Evolutionary conservation across 805 yeast genomes (phyloP).

Genomic region (Schizosaccharomyces lindneri): DNA sequence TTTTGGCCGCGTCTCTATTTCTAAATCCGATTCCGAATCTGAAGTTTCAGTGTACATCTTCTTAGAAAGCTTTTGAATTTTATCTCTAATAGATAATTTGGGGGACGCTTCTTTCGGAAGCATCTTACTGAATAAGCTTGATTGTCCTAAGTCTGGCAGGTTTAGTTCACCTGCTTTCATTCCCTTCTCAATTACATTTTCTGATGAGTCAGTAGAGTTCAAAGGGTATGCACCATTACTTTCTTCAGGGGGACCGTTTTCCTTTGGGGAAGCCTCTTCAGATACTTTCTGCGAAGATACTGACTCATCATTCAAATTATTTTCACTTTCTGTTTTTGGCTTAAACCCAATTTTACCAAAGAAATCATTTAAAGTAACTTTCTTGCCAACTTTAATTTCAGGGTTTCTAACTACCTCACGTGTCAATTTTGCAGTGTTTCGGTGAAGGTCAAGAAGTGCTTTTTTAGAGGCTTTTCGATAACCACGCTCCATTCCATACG

Average conservation of each 20-base stretch:
- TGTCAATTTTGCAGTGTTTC: constrained; percentile 7
- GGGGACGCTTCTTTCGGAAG: too few relatives aligned
- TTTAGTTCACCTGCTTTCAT: too few relatives aligned
- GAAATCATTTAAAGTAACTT: not conserved
- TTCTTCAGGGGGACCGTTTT: not conserved
- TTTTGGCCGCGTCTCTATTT: not conserved
- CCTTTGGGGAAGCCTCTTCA: not conserved
- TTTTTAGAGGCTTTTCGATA: constrained; percentile 6
- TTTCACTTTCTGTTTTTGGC: not conserved
- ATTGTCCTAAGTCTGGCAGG: too few relatives aligned
- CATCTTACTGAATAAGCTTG: too few relatives aligned
- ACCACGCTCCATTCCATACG: not conserved
- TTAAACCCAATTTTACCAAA: not conserved
- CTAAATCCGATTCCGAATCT: not conserved
- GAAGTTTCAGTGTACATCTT: too few relatives aligned
- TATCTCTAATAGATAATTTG: too few relatives aligned
- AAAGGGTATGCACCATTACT: too few relatives aligned
- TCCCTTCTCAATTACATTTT: too few relatives aligned
- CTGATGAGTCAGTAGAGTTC: too few relatives aligned
- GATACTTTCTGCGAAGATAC: not conserved
- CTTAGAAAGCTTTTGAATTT: too few relatives aligned
- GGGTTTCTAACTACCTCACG: constrained; percentile 4
- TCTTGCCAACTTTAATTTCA: not conserved
- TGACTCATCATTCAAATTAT: too few relatives aligned
- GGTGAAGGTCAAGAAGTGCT: constrained; percentile 7